A percentile compares a stretch with the other conserved stretches of the same genome.
These are phyloP conservation scores for Neonectria neomacrospora DNA, from an alignment of 2,329 filamentous ascomycete genomes.

Conservation along the genomic window DNA sequence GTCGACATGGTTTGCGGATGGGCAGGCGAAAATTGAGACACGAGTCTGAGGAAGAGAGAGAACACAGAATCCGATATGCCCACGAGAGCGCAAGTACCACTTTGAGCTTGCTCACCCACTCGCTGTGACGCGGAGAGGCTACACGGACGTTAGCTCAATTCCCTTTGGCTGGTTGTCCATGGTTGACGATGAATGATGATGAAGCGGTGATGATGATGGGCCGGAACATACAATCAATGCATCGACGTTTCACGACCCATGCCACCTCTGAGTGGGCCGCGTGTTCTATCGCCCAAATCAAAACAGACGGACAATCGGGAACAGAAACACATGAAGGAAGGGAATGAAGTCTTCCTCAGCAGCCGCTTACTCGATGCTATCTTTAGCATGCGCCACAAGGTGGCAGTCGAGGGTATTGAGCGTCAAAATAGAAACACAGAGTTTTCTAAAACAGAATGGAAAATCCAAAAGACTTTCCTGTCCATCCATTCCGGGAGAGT, in stretches of 20 bases:
- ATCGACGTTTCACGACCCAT: neutral
- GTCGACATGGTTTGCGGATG: neutral
- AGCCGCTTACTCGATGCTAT: neutral
- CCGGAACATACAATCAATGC: neutral
- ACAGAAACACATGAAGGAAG: neutral
- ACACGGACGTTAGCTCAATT: neutral
- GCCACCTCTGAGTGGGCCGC: neutral
- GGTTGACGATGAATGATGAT: neutral
- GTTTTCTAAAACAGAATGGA: neutral
- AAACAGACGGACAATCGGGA: neutral
- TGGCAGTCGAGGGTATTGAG: no score
- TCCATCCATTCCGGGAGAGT: no score
- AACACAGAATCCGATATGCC: neutral
- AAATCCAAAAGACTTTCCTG: neutral
- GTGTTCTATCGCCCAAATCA: neutral
- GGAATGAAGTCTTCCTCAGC: neutral
- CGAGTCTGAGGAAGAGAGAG: neutral
- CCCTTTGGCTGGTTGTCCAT: neutral
- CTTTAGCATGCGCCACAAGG: neutral
- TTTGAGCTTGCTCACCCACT: neutral
- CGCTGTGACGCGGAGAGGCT: neutral
- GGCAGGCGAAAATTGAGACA: neutral
- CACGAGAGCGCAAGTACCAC: neutral
- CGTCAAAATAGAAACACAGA: neutral
- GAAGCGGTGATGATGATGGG: neutral